Base-by-base conservation (phyloP, 2,329 filamentous ascomycete species). In the Microcyclosporella mali region DNA sequence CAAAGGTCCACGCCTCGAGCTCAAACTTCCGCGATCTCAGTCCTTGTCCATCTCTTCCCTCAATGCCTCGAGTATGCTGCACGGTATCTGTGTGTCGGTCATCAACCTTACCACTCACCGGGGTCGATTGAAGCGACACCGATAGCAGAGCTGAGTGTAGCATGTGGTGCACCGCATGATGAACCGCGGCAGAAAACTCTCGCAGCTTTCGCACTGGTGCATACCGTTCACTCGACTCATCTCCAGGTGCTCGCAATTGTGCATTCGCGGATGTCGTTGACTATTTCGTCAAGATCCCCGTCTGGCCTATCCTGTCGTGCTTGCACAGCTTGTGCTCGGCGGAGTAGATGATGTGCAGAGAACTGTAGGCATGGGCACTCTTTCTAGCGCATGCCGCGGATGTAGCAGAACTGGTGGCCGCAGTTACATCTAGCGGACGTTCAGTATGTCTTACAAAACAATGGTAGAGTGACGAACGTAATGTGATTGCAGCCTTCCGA, bases 401-500 rank as follows among this genome's bases (percentile, higher is more conserved):
- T 25, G 17, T 47, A 47, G 44, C 47, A 47, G 39, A 50, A 50
- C 9, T 50, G 19, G 16, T 35, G 17, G 19, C 34, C 16, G 38
- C 47, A 50, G 16, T 27, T 30, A 19, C 46, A 49, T 2, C 46
- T 49, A 11, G 2, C 4, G n/a, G 11, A 10, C 16, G 2, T 21
- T 41, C 15, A 39, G 37, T 31, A 14, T 10, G 31, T 15, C 15
- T 9, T 15, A 33, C n/a, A 33, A 6, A 14, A 8, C 31, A 14
- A 33, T 8, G 31, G 12, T 15, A 6, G 10, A 11, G 1, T 15
- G 6, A 41, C 46, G 27, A 16, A 45, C 47, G 41, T 50, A 27
- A 50, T 50, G 16, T 50, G 44, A 28, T 50, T 46, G 36, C 47
- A 50, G 1, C 47, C 47, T 4, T 33, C 36, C 1, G 15, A 9